Evolutionary conservation across 352 stramenopile species (phyloP).

Genomic region (Globisporangium alternatum): DNA sequence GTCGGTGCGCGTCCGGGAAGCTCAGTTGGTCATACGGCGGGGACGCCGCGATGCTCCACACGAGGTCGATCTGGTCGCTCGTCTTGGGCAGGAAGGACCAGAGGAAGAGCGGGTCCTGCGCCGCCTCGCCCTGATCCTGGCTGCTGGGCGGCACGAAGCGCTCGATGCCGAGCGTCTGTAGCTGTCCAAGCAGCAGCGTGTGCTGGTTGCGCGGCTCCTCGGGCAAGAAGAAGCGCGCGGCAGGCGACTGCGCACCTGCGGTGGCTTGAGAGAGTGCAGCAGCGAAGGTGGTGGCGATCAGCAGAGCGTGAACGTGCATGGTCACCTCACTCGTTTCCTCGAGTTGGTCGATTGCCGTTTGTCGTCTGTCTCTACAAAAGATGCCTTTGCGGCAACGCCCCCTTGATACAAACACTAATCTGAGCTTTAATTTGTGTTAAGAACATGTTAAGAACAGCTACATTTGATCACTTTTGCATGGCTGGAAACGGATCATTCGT

Average conservation of each 20-base stretch:
- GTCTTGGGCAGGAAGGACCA: slow-evolving; percentile 43
- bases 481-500: slow-evolving; percentile 6
- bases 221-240: slow-evolving; percentile 49
- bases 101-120: slow-evolving; percentile 16
- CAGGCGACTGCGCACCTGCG: neutral
- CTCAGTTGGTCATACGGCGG: slow-evolving; percentile 37
- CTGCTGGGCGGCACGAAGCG: slow-evolving; percentile 31
- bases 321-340: neutral
- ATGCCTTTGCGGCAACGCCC: slow-evolving; percentile 1
- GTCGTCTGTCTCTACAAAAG: neutral
- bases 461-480: neutral
- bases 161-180: slow-evolving; percentile 51
- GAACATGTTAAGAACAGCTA: slow-evolving; percentile 3
- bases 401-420: neutral
- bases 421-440: neutral
- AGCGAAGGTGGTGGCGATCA: neutral
- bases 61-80: slow-evolving; percentile 59
- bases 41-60: slow-evolving; percentile 42
- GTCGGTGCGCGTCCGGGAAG: slow-evolving; percentile 36
- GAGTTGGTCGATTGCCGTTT: slow-evolving; percentile 4
- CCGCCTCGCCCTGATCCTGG: slow-evolving; percentile 18
- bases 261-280: neutral
- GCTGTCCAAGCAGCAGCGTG: slow-evolving; percentile 43
- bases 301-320: slow-evolving; percentile 6
- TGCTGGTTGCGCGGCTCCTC: slow-evolving; percentile 36